phyloP scores from a whole-genome alignment of 2,329 filamentous ascomycete species.

The Pseudocercospora crystallina region DNA sequence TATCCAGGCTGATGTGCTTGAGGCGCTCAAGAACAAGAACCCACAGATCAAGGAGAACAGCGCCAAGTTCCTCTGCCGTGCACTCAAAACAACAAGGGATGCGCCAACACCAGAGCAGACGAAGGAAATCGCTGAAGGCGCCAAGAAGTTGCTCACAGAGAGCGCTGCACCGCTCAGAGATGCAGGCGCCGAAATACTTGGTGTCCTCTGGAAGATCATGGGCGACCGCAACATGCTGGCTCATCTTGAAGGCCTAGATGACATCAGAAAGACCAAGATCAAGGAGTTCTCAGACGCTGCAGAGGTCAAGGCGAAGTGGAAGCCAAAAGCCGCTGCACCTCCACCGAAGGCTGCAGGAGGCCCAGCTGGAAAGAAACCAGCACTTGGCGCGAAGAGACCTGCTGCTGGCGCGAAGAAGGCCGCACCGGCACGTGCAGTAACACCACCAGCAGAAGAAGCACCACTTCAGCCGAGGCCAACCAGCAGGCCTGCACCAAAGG shows the following conservation, averaged over 20 bases:
- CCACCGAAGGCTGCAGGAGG: conserved; percentile 57
- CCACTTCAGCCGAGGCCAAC: conserved; percentile 61
- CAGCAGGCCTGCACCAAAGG: conserved; percentile 50
- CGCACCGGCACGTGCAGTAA: conserved; percentile 40
- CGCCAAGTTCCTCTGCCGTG: conserved; percentile 88
- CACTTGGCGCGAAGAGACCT: conserved; percentile 48
- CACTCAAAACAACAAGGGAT: conserved; percentile 76
- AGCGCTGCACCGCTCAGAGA: conserved; percentile 82
- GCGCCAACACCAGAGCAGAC: conserved; percentile 84
- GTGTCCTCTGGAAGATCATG: conserved; percentile 97
- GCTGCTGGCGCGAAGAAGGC: conserved; percentile 48
- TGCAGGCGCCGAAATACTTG: conserved; percentile 86
- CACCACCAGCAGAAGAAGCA: conserved; percentile 47
- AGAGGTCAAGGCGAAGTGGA: conserved; percentile 85
- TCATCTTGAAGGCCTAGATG: conserved; percentile 86
- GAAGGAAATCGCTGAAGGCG: conserved; percentile 78
- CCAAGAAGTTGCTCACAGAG: conserved; percentile 87
- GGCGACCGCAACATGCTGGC: conserved; percentile 94
- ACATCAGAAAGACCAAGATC: conserved; percentile 92
- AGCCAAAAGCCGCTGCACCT: conserved; percentile 72
- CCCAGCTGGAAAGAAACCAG: conserved; percentile 55
- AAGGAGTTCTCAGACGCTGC: conserved; percentile 86
- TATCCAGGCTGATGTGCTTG: conserved; percentile 83
- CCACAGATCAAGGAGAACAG: conserved; percentile 96
- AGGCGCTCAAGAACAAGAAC: conserved; percentile 90